Base-by-base conservation (phyloP, 768 basidiomycete species). In the Mycena crocata region DNA sequence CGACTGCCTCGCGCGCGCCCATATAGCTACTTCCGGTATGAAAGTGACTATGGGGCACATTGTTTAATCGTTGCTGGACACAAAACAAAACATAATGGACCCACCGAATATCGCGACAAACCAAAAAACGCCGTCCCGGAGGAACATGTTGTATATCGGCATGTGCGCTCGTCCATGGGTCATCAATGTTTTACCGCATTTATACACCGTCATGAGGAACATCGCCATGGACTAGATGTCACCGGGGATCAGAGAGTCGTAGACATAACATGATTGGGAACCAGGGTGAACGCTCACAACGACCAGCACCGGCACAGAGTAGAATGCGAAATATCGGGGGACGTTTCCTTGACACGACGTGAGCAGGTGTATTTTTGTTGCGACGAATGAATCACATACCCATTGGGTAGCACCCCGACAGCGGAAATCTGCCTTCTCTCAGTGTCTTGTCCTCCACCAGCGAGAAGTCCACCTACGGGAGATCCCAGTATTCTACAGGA, bases 261-360 rank as follows among this genome's bases (percentile, higher is more conserved):
- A n/a, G n/a, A n/a, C n/a, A n/a, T n/a, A n/a, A n/a, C n/a, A n/a
- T n/a, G n/a, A n/a, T n/a, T n/a, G n/a, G 23, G 23, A 15, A 19
- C 1, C 1, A 4, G 31, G 24, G 19, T 13, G n/a, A 28, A 12
- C 21, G 8, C 64, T 6, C 39, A 67, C 66, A n/a, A 68, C 67
- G 34, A 68, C 57, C 13, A 68, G 57, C 5, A 68, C 62, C 5
- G 67, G 67, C n/a, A 64, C 40, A 6, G 67, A 68, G 31, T 68
- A 68, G 56, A 68, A 68, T n/a, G 67, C 40, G n/a, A 68, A 68
- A 40, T 55, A 68, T 7, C 67, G 62, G 6, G 67, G 67, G 52
- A 68, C 67, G 32, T 37, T 40, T 12, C 51, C 67, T 65, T 8
- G 8, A 19, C 5, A 40, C 5, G 19, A 5, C 13, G 35, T 57